These are phyloP conservation scores for Tympanopsis confertula DNA, from an alignment of 2,329 filamentous ascomycete genomes.

Conservation along the genomic window DNA sequence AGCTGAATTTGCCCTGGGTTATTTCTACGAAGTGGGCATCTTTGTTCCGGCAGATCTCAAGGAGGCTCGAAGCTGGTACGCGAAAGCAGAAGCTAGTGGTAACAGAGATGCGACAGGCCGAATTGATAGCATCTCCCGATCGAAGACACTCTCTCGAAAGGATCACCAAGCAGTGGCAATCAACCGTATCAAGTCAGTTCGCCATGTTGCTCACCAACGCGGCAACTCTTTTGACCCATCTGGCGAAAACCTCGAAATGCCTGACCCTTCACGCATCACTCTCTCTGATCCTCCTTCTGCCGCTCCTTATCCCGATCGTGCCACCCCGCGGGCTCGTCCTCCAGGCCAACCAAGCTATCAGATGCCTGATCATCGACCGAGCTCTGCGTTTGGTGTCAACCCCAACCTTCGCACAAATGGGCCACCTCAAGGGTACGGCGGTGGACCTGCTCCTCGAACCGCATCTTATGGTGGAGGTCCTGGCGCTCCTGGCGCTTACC, in stretches of 20 bases:
- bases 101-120: conserved; percentile 79
- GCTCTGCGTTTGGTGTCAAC: conserved; percentile 32
- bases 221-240: conserved; percentile 7
- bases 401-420: conserved; percentile 23
- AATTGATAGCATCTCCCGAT: conserved; percentile 72
- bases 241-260: conserved; percentile 30
- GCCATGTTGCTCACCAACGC: not conserved
- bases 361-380: conserved; percentile 23
- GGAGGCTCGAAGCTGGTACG: conserved; percentile 81
- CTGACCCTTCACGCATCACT: conserved; percentile 29
- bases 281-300: conserved; percentile 16
- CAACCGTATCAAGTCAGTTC: conserved; percentile 70
- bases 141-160: conserved; percentile 73
- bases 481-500: conserved; percentile 4
- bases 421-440: conserved; percentile 16
- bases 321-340: conserved; percentile 15
- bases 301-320: conserved; percentile 27
- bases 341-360: conserved; percentile 17
- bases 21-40: conserved; percentile 95
- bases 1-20: conserved; percentile 91
- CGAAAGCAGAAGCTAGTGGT: conserved; percentile 75
- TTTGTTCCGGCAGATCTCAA: conserved; percentile 72
- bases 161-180: conserved; percentile 91
- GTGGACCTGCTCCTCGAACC: conserved; percentile 14
- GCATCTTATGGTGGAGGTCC: conserved; percentile 5